Evolutionary conservation across 1,284 basidiomycete species (phyloP).

Genomic region (Malassezia brasiliensis): DNA sequence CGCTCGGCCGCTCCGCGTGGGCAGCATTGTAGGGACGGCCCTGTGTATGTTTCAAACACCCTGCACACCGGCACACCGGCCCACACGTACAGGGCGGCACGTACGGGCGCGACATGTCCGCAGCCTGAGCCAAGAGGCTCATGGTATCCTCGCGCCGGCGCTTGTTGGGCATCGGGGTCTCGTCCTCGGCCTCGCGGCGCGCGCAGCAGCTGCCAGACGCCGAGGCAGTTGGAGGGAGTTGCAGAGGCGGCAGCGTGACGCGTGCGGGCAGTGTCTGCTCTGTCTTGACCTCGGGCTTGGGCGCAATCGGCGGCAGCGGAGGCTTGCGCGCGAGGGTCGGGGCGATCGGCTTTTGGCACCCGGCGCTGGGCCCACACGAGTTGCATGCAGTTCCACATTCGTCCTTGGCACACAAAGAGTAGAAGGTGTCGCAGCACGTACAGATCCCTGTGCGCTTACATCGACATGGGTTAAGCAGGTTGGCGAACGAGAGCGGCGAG

Average conservation of each 20-base stretch:
- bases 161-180: background rate
- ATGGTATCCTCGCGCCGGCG: background rate
- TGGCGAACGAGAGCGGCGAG: conserved; percentile 26
- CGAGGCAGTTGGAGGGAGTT: too few relatives aligned
- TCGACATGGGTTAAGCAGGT: conserved; percentile 33
- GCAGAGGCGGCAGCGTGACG: background rate
- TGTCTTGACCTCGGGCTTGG: too few relatives aligned
- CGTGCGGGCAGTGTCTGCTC: background rate
- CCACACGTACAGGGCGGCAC: conserved; percentile 12
- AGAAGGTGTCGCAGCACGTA: conserved; percentile 1
- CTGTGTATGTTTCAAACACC: background rate
- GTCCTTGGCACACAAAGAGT: background rate
- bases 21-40: background rate
- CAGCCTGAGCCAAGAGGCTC: background rate
- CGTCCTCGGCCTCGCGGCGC: background rate
- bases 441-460: conserved; percentile 19
- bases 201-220: background rate
- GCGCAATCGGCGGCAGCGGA: too few relatives aligned
- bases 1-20: background rate
- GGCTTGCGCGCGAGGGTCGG: too few relatives aligned
- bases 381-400: background rate
- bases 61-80: conserved; percentile 7
- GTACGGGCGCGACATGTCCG: background rate
- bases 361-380: background rate
- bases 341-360: background rate